Evolutionary conservation across 768 basidiomycete species (phyloP).

Genomic region (Macrolepiota albuminosa): DNA sequence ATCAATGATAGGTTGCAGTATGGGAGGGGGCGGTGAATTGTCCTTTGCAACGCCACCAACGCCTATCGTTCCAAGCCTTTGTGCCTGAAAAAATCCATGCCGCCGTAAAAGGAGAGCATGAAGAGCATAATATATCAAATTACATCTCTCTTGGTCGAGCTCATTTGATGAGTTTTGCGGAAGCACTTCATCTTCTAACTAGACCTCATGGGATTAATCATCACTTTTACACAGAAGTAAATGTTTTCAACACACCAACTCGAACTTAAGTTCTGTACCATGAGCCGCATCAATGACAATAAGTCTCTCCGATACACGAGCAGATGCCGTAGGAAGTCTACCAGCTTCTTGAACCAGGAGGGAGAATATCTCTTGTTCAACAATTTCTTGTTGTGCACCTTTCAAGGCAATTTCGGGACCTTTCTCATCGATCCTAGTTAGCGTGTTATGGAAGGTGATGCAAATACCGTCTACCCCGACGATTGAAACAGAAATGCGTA

Average conservation of each 20-base stretch:
- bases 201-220: neutral
- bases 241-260: slow-evolving; percentile 46
- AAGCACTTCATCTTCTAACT: slow-evolving; percentile 30
- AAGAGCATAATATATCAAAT: slow-evolving; percentile 63
- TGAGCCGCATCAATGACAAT: slow-evolving; percentile 77
- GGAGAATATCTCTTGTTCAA: slow-evolving; percentile 80
- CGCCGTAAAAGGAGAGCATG: slow-evolving; percentile 60
- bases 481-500: slow-evolving; percentile 53
- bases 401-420: slow-evolving; percentile 49
- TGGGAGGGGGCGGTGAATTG: slow-evolving; percentile 29
- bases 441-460: slow-evolving; percentile 32
- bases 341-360: slow-evolving; percentile 74
- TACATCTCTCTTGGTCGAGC: slow-evolving; percentile 39
- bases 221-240: neutral
- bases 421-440: slow-evolving; percentile 23
- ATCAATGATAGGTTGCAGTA: slow-evolving; percentile 76
- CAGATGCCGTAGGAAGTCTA: slow-evolving; percentile 67
- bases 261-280: slow-evolving; percentile 62
- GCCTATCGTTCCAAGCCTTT: slow-evolving; percentile 29
- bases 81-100: slow-evolving; percentile 45
- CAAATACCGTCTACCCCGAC: slow-evolving; percentile 27
- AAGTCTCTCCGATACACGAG: slow-evolving; percentile 72
- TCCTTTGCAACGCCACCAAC: slow-evolving; percentile 17
- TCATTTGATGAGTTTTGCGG: slow-evolving; percentile 13
- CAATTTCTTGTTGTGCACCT: slow-evolving; percentile 62